phyloP scores from a whole-genome alignment of 768 basidiomycete genomes.

The Boletus subparvulus region DNA sequence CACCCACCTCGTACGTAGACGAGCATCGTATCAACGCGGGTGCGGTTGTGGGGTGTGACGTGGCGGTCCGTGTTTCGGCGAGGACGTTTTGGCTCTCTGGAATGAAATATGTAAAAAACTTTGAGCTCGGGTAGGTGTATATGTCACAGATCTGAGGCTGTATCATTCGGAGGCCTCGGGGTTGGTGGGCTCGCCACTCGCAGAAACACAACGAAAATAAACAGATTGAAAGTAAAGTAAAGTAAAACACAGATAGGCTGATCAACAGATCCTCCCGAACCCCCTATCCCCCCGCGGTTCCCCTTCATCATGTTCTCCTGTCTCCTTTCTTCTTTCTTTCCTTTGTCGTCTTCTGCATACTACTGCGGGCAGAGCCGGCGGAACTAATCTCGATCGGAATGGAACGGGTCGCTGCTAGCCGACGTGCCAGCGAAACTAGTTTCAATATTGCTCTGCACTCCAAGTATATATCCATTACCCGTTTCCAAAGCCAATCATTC shows the following conservation, averaged over 20 bases:
- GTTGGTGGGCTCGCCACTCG: too few relatives aligned
- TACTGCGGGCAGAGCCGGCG: background rate
- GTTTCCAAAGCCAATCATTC: background rate
- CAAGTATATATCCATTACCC: background rate
- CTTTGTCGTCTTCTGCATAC: background rate
- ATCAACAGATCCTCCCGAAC: too few relatives aligned
- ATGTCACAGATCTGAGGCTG: constrained; percentile 4
- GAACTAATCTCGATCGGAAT: background rate
- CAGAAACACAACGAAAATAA: background rate
- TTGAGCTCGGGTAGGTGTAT: constrained; percentile 12
- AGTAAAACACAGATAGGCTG: too few relatives aligned
- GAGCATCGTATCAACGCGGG: constrained; percentile 17
- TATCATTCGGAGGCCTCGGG: background rate
- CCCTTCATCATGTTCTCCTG: background rate
- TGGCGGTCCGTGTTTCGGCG: constrained; percentile 19
- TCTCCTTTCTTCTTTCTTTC: background rate
- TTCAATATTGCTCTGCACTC: background rate
- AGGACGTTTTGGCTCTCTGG: background rate
- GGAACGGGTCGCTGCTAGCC: background rate
- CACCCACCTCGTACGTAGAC: background rate
- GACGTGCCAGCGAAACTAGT: background rate
- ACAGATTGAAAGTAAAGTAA: too few relatives aligned
- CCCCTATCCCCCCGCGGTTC: background rate
- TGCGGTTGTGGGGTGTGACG: constrained; percentile 12
- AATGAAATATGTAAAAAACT: background rate